A percentile compares a stretch with the other conserved stretches of the same genome.
These are phyloP conservation scores for Geotrichum phurueaensis DNA, from an alignment of 1,139 yeast genomes.

Conservation along the genomic window DNA sequence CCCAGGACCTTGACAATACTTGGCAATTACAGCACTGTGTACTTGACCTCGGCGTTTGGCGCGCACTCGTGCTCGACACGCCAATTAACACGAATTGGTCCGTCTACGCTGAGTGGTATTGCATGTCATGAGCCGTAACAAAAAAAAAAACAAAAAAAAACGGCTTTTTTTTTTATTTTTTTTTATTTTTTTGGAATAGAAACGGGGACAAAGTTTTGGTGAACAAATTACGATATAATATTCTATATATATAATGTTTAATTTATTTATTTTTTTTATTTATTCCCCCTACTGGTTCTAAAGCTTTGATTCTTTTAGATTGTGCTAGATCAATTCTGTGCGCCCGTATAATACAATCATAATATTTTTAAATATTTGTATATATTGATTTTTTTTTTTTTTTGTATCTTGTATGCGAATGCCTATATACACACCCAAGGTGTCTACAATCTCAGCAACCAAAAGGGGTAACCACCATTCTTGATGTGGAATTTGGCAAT, in stretches of 20 bases:
- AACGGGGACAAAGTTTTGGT: no score
- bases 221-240: no score
- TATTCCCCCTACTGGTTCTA: no score
- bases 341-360: background rate
- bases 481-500: constrained; percentile 50
- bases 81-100: constrained; percentile 72
- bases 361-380: no score
- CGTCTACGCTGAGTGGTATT: constrained; percentile 88
- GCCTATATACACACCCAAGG: background rate
- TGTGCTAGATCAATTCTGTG: no score
- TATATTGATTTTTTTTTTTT: background rate
- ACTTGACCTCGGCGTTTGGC: constrained; percentile 56
- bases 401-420: background rate
- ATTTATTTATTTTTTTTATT: no score
- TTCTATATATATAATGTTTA: background rate
- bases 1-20: constrained; percentile 30
- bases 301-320: no score
- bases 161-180: background rate
- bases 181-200: no score
- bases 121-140: constrained; percentile 36
- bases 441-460: constrained; percentile 15
- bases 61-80: constrained; percentile 75
- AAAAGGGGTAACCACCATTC: constrained; percentile 42
- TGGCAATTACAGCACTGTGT: constrained; percentile 4
- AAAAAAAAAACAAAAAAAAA: no score